Percentiles rank a stretch among this genome's conserved stretches.
Evolutionary conservation across 805 yeast genomes (phyloP).

Genomic region (Hanseniaspora valbyensis): DNA sequence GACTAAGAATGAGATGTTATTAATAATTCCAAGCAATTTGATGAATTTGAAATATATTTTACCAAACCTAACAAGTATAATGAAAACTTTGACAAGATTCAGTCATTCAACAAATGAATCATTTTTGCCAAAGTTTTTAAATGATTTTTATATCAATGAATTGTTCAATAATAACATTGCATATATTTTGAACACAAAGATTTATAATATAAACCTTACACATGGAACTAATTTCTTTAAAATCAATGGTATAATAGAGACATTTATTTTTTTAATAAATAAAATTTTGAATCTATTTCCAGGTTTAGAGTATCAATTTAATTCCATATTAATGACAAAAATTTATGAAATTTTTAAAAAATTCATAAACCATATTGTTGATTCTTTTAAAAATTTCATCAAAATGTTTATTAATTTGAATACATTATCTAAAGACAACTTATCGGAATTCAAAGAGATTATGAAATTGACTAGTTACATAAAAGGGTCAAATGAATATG

Average conservation of each 20-base stretch:
- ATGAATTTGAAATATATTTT: slow-evolving; percentile 10
- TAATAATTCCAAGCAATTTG: slow-evolving; percentile 1
- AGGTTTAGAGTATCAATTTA: slow-evolving; percentile 13
- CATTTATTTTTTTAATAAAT: background rate
- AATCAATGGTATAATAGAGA: background rate
- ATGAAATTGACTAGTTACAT: background rate
- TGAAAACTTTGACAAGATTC: background rate
- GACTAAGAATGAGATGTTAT: background rate
- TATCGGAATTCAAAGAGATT: background rate
- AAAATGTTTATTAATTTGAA: slow-evolving; percentile 6
- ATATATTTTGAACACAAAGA: background rate
- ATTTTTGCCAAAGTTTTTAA: slow-evolving; percentile 1
- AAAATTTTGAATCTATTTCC: background rate
- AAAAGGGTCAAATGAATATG: background rate
- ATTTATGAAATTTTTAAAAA: background rate
- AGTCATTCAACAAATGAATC: background rate
- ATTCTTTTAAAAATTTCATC: background rate
- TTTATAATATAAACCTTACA: background rate
- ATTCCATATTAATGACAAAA: background rate
- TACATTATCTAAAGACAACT: background rate
- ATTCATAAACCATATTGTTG: background rate
- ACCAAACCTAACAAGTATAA: slow-evolving; percentile 5
- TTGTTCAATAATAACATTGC: background rate
- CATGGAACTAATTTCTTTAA: background rate
- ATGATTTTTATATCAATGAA: slow-evolving; percentile 8